Evolutionary conservation across 345 rosid genomes (phyloP), one percentile per base, ranked within the genome.

Genomic region (Anacardium occidentale): DNA sequence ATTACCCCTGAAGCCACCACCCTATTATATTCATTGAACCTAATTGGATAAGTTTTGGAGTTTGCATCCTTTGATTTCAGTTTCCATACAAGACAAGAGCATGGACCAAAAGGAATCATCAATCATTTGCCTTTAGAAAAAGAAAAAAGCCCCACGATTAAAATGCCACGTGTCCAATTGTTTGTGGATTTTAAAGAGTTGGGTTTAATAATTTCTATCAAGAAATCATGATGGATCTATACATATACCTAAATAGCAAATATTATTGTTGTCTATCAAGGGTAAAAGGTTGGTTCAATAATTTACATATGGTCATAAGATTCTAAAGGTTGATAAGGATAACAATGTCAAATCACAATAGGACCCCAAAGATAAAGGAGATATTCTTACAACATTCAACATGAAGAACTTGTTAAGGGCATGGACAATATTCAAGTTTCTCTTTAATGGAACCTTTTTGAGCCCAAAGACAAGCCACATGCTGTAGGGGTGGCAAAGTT

Each of bases 381-480:
- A 17, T 22, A 57, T 12, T 62, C 10, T n/a, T 62, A 47, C 47
- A 34, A 62, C 13, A 61, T 61, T 61, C 14, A 34, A 3, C 37
- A 5, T 7, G 1, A 40, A 62, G 66, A 9, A n/a, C n/a, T 8
- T 15, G 45, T 10, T 64, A 11, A 10, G 50, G 34, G 62, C 71
- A 51, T 69, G 15, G 13, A 42, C 20, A 34, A 40, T 29, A 42
- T 69, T 3, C 54, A 25, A 25, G 22, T 11, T 42, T n/a, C 10
- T 14, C 37, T 68, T 68, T n/a, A n/a, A 48, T n/a, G 60, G 32
- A 67, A 34, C 20, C 47, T 32, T 55, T 56, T 53, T 12, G 1
- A 55, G 22, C 52, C 51, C n/a, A 68, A 22, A 68, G 12, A 8
- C 72, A 37, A 11, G 62, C 62, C 72, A 68, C 4, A 55, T 55